Evolutionary conservation across 176 grass and related monocot species (phyloP), one percentile per base, ranked within the genome.

Genomic region (Carex parvula): DNA sequence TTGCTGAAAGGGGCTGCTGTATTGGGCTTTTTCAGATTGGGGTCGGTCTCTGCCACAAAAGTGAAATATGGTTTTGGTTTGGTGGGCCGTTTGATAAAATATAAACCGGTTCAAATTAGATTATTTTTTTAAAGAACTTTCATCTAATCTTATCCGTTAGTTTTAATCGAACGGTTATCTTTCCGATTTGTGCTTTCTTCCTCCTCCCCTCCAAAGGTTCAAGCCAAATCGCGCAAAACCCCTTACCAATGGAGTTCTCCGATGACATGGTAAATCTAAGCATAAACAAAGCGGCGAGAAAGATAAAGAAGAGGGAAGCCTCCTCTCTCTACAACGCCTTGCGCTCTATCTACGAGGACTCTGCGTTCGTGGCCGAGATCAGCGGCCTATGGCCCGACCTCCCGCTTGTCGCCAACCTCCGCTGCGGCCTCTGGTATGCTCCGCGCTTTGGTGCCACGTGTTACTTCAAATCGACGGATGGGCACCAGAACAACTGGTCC

Each of bases 381-480:
- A 86, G 84, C 6, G 91, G 82, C 75, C 73, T 98, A 8, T 98
- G 95, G 95, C 89, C 89, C 17, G 85, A 92, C 79, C 90, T 98
- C 30, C 95, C 95, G 2, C 79, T 95, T 20, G 84, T 92, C 52
- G 92, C 95, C 70, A 95, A 98, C 67, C 95, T 98, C 82, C 95
- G 92, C 17, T 98, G 95, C 84, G 89, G 92, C 67, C 92, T 98
- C 71, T 98, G 95, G 95, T 98, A 95, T 75, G 37, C 88, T 52
- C 91, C 61, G 33, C 82, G 84, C 6, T 84, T 98, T 69, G 54
- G 83, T 7, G 84, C 91, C 64, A 88, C 91, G 24, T 98, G 92
- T 88, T 95, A 98, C 74, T 98, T 98, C 67, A 98, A 98, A 64
- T 98, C 95, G 65, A 93, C 95, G 24, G 95, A 98, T 42, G 95